Evolutionary conservation across 139 green algal species (phyloP).

Genomic region (Asterochloris erici): DNA sequence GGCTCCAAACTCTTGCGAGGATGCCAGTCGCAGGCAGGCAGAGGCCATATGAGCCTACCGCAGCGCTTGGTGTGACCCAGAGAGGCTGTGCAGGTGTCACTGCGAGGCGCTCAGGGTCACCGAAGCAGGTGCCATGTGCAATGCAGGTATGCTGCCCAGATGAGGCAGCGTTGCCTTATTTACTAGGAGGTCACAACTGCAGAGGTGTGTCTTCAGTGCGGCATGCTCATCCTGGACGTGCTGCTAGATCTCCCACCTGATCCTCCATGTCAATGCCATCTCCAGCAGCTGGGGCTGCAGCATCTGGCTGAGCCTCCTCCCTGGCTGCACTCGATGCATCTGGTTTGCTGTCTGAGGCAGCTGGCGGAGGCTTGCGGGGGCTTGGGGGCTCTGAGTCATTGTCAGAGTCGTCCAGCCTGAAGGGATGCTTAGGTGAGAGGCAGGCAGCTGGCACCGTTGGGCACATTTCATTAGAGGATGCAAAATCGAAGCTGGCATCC

Average conservation of each 20-base stretch:
- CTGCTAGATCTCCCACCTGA: too few relatives aligned
- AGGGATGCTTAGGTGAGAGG: background rate
- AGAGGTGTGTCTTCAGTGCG: background rate
- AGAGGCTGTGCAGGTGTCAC: too few relatives aligned
- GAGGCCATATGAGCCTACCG: too few relatives aligned
- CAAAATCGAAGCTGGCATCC: background rate
- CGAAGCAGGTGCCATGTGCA: too few relatives aligned
- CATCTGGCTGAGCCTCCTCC: background rate
- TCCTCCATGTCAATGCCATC: background rate
- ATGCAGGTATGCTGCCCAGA: too few relatives aligned
- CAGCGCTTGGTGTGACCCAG: too few relatives aligned
- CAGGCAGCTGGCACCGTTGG: background rate
- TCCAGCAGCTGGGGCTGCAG: background rate
- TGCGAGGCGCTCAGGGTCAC: too few relatives aligned
- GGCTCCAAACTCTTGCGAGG: too few relatives aligned
- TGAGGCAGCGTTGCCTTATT: too few relatives aligned
- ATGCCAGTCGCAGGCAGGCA: too few relatives aligned
- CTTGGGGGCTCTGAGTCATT: slow-evolving; percentile 6
- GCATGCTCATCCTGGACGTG: too few relatives aligned
- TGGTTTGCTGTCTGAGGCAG: background rate
- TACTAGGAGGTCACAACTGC: background rate
- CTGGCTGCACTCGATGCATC: background rate
- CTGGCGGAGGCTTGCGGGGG: background rate
- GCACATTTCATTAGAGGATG: background rate
- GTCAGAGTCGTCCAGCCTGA: background rate